Conservation (phyloP, 192 early-diverging fungal species). For the Spizellomyces punctatus region DNA sequence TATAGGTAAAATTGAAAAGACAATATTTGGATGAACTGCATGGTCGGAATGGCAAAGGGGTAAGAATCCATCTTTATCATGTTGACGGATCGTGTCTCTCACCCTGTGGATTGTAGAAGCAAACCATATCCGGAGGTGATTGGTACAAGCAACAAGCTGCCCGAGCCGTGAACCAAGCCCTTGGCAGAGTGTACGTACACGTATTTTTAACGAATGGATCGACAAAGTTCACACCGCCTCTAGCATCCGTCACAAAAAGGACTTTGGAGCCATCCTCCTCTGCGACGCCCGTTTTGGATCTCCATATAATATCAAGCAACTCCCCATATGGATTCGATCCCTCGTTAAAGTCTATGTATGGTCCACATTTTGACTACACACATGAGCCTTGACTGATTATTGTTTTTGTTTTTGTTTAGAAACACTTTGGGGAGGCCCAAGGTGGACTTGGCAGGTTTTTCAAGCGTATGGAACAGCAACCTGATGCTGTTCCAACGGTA, state of each 20-base stretch:
- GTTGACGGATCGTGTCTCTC: background rate
- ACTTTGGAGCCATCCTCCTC: conserved; percentile 70
- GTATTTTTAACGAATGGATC: background rate
- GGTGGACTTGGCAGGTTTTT: conserved; percentile 34
- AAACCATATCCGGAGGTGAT: conserved; percentile 45
- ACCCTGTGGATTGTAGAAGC: background rate
- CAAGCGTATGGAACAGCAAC: conserved; percentile 17
- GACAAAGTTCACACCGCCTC: background rate
- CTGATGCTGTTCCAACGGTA: no score
- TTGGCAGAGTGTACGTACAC: conserved; percentile 35
- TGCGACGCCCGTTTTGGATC: conserved; percentile 51
- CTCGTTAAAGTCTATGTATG: conserved; percentile 22
- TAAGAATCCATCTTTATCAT: background rate
- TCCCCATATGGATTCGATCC: conserved; percentile 72
- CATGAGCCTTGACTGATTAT: conserved; percentile 11
- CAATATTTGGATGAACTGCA: conserved; percentile 43
- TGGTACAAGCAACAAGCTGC: conserved; percentile 69
- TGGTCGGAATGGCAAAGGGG: background rate
- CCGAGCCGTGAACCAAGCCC: conserved; percentile 67
- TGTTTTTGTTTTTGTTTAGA: no score
- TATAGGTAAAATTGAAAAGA: conserved; percentile 45
- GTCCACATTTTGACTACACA: background rate
- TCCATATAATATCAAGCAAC: conserved; percentile 41
- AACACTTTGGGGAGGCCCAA: conserved; percentile 42
- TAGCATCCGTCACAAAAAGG: conserved; percentile 60